Conservation (phyloP, 805 yeast genomes). For the Candida alai region DNA sequence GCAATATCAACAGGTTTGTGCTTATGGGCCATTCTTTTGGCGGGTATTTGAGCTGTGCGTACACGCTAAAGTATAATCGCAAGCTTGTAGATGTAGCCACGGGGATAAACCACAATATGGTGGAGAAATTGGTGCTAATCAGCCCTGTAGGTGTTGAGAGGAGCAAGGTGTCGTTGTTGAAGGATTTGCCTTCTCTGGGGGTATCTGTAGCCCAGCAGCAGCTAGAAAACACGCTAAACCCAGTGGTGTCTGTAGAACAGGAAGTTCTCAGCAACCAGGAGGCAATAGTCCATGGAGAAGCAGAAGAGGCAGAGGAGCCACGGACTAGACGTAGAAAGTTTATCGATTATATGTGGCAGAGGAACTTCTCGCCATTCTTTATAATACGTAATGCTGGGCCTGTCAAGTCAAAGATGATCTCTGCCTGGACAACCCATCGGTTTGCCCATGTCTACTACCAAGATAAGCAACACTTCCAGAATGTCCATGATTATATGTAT, state of each 20-base stretch:
- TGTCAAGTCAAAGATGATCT: constrained; percentile 45
- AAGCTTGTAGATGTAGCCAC: constrained; percentile 14
- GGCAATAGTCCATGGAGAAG: constrained; percentile 17
- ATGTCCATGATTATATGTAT: constrained; percentile 53
- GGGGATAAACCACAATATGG: constrained; percentile 18
- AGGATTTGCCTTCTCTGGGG: constrained; percentile 13
- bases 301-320: constrained; percentile 9
- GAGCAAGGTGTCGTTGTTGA: constrained; percentile 26
- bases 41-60: constrained; percentile 41
- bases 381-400: constrained; percentile 52
- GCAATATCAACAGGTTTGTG: constrained; percentile 31
- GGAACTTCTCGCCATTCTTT: constrained; percentile 52
- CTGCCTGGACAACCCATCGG: constrained; percentile 50
- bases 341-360: constrained; percentile 47
- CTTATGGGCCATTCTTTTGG: constrained; percentile 45
- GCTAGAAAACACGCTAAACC: constrained; percentile 15
- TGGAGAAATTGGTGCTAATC: constrained; percentile 36
- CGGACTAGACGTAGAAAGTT: constrained; percentile 24
- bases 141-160: constrained; percentile 45
- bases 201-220: constrained; percentile 10
- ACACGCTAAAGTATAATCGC: constrained; percentile 39
- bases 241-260: constrained; percentile 11
- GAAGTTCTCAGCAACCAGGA: constrained; percentile 24
- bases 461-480: constrained; percentile 31
- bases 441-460: constrained; percentile 38